Evolutionary conservation across 202 grass and related monocot genomes (phyloP), one percentile per base, ranked within the genome.

Genomic region (Setaria italica): DNA sequence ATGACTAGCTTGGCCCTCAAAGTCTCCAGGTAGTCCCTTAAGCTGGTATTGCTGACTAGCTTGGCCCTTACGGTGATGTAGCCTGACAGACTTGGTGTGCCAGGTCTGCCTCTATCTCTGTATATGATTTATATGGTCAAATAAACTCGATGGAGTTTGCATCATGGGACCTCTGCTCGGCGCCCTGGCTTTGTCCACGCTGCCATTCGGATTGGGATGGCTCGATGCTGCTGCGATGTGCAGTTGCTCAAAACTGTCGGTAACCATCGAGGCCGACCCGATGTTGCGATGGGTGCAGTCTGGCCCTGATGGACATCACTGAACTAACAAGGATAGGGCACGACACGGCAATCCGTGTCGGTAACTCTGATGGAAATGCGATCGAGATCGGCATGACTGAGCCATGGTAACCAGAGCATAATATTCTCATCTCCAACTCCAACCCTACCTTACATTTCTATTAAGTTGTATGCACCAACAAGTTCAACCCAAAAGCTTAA

Each of bases 261-360:
- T 78, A 59, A 74, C 79, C 48, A 67, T 70, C 37, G 54, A 39
- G 72, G 9, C 64, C 41, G 55, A 32, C 11, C 51, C 49, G 67
- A 48, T 37, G 72, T 72, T 78, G 87, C 75, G 46, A 72, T 69
- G 83, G 56, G 53, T 73, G 72, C 12, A 72, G 78, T 67, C 57
- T 34, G 55, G 1, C 21, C 17, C 66, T 82, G 84, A 86, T 79
- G 16, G 58, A 10, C 50, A 74, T 83, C 48, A 53, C 41, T 86
- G 72, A 86, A 65, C 84, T 67, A 86, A 82, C 78, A 30, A 3
- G 46, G 70, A 72, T 54, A 19, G 35, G 19, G 54, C 34, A 17
- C 48, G 70, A 16, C 47, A 19, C 25, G 13, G 48, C 70, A 15
- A 14, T 10, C 43, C 12, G 70, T 53, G 70, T 74, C 46, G 25